Evolutionary conservation across 1,139 yeast genomes (phyloP).

Genomic region (Geotrichum candidum): DNA sequence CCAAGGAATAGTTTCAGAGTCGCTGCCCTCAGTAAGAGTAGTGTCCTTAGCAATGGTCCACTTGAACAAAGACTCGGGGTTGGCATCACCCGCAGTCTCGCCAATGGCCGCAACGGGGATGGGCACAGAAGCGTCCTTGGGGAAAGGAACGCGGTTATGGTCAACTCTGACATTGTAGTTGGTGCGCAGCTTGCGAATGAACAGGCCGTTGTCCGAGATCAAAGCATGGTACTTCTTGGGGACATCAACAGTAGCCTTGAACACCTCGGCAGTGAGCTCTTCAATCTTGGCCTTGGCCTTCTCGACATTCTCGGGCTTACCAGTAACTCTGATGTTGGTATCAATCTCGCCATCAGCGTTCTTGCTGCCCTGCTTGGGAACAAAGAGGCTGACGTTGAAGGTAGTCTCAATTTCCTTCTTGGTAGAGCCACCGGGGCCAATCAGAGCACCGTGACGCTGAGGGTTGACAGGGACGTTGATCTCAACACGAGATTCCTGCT

Average conservation of each 20-base stretch:
- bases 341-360: constrained; percentile 40
- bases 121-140: constrained; percentile 21
- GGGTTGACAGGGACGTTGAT: constrained; percentile 59
- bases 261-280: constrained; percentile 37
- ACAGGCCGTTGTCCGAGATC: constrained; percentile 63
- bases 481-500: constrained; percentile 56
- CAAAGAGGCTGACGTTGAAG: constrained; percentile 54
- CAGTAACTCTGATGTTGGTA: constrained; percentile 31
- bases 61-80: constrained; percentile 24
- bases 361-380: constrained; percentile 54
- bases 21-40: constrained; percentile 32
- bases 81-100: constrained; percentile 22
- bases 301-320: constrained; percentile 32
- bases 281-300: constrained; percentile 33
- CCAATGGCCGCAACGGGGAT: constrained; percentile 49
- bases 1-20: constrained; percentile 38
- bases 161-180: constrained; percentile 57
- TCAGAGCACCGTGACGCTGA: constrained; percentile 67
- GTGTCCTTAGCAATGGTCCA: constrained; percentile 29
- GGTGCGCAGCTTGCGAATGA: constrained; percentile 50
- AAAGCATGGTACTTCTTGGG: constrained; percentile 56
- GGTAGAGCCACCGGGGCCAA: constrained; percentile 76
- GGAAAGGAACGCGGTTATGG: constrained; percentile 43
- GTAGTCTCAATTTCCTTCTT: constrained; percentile 71
- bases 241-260: constrained; percentile 45